Evolutionary conservation across 306 rosid genomes (phyloP).

Genomic region (Notholithocarpus densiflorus): DNA sequence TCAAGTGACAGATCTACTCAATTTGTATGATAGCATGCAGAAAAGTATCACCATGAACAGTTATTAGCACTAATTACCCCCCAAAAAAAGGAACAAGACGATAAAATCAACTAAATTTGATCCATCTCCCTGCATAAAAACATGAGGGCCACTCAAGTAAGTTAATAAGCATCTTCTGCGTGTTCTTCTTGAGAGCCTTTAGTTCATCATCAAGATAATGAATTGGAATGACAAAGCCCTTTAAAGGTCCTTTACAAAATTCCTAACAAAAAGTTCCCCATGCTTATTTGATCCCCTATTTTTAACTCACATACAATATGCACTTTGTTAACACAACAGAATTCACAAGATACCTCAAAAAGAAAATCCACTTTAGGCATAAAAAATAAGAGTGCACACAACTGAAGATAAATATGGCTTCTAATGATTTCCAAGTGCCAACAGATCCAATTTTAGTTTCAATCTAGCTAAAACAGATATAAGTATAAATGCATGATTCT

Average conservation of each 20-base stretch:
- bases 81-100: background rate
- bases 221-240: background rate
- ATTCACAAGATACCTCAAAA: background rate
- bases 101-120: background rate
- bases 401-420: background rate
- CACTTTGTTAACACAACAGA: background rate
- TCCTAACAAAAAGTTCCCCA: background rate
- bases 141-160: no score
- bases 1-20: background rate
- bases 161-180: no score
- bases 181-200: no score
- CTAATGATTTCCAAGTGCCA: background rate
- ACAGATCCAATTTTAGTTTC: background rate
- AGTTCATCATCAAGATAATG: no score
- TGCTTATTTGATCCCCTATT: background rate
- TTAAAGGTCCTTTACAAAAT: background rate
- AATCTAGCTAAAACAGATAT: background rate
- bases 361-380: background rate
- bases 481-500: background rate
- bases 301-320: background rate
- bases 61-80: background rate
- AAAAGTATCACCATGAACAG: background rate
- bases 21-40: background rate
- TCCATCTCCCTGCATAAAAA: no score
- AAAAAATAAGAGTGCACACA: background rate